Base-by-base conservation (phyloP, 192 early-diverging fungal species). In the Fimicolochytrium jonesii region DNA sequence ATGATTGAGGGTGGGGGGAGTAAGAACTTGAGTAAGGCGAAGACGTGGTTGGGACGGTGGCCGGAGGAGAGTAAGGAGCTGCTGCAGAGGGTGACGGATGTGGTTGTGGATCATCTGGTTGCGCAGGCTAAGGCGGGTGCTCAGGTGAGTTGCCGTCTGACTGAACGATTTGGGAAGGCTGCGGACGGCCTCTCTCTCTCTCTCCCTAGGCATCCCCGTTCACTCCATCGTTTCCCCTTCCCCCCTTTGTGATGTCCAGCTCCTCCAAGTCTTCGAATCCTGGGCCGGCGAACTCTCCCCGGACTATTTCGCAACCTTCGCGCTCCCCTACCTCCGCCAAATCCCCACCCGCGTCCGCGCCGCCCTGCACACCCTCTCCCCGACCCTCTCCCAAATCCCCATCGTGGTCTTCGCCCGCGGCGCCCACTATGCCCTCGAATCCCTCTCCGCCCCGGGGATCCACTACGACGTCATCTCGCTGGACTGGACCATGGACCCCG, bases 1-100 rank as follows among this genome's bases (percentile, higher is more conserved):
- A 97, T 97, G 94, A 88, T 99, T 67, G 96, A 99, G 72, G 96
- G 96, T 34, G 91, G 93, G 31, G 92, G 95, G 9, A 92, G 90
- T 71, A 95, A 93, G 70, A 92, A 86, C 0, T 77, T 94, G 56
- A 81, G 87, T 22, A 89, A 90, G 73, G 90, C 94, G 30, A 99
- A 99, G 73, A 67, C 82, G 6, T 99, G 92, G 92, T 79, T 99
- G 35, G 92, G 82, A 72, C 79, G 80, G 56, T 74, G 92, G 68
- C 86, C 87, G 7, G 74, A 86, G 44, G 86, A 78, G 31, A 82
- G 84, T 18, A 90, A 94, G 45, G 72, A 75, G 70, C 80, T 99
- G 25, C 82, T 99, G 59, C 69, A 78, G 48, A 80, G 79, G 39
- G 83, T 94, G 13, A 92, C 92, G 0, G 92, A 93, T 73, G 88